Base-by-base conservation (phyloP, 768 basidiomycete genomes). In the Rhizopogon rudus region DNA sequence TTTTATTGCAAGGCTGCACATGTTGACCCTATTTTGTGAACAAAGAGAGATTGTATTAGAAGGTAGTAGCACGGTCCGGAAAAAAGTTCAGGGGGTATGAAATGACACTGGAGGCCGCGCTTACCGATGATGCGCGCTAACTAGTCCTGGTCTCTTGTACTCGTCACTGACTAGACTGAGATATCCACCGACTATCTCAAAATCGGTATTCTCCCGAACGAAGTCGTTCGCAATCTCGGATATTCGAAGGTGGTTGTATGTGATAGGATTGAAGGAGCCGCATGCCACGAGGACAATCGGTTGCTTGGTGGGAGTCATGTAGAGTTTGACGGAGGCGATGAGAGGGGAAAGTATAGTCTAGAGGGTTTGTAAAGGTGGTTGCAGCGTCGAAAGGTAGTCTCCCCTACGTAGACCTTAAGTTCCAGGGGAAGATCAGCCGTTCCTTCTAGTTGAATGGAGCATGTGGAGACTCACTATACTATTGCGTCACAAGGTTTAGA, bases 211-310 rank as follows among this genome's bases (percentile, higher is more conserved):
- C 63, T 93, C 89, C 52, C 91, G 84, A 51, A 91, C 84, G 66
- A 93, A 94, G 77, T 98, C 97, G 73, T 89, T 88, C 54, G 96
- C 96, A 94, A 98, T 98, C 70, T 98, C 97, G 72, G 98, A 99
- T 93, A 99, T 98, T 61, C 97, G 91, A 58, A 98, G 83, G 67
- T 97, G 94, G 48, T 96, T 88, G 65, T 94, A 96, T 17, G 94
- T 97, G 57, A 97, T 88, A 12, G 96, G 96, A 65, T 92, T 95
- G 81, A 98, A 98, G 53, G 93, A 96, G 29, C 96, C 97, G 66
- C 97, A 99, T 44, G 93, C 97, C 54, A 98, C 93, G 58, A 97
- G 85, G 54, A 93, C 91, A 62, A 96, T 74, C n/a, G 93, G 96
- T 10, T 86, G 85, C 73, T 88, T 91, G 20, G 71, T 74, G 3